Base-by-base conservation (phyloP, 345 rosid genomes). In the Cardamine occulta region DNA sequence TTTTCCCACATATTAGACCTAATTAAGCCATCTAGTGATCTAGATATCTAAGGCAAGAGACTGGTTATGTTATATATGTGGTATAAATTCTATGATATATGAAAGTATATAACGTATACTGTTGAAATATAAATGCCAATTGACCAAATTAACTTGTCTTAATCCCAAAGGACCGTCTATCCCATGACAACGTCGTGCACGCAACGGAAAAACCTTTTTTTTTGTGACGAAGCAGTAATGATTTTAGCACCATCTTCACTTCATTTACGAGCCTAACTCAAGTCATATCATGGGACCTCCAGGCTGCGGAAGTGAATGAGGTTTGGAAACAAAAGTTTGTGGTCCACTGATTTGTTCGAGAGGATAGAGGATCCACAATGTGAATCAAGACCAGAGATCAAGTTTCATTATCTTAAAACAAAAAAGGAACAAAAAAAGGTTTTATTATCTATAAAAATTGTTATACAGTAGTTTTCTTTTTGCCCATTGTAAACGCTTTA, bases 111-210 rank as follows among this genome's bases (percentile, higher is more conserved):
- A 39, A 47, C 52, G 19, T 44, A 18, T 29, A 54, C 31, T 68
- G 68, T 59, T 58, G 73, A 26, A 49, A 67, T 2, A 68, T 58
- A 37, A 66, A 14, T 73, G 65, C 32, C 57, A 74, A 66, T 37
- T 35, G 44, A 66, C 54, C 54, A 58, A 59, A 59, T 45, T 66
- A 66, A 58, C 17, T 31, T 70, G 65, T 45, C 71, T 55, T 31
- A 17, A 62, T 53, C 69, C 5, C 24, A 54, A 63, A 47, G 71
- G 60, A 77, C 71, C 61, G 37, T 70, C 67, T 42, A 45, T 62
- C 44, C 6, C 63, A 48, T 8, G 56, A 77, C 17, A 10, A 45
- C 54, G 6, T 48, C 76, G 80, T 77, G 80, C 76, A 77, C 80
- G 73, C 48, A 58, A 77, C 56, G 57, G 62, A 24, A 65, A 71